Base-by-base conservation (phyloP, 75 land plant genomes). In the Larix kaempferi region DNA sequence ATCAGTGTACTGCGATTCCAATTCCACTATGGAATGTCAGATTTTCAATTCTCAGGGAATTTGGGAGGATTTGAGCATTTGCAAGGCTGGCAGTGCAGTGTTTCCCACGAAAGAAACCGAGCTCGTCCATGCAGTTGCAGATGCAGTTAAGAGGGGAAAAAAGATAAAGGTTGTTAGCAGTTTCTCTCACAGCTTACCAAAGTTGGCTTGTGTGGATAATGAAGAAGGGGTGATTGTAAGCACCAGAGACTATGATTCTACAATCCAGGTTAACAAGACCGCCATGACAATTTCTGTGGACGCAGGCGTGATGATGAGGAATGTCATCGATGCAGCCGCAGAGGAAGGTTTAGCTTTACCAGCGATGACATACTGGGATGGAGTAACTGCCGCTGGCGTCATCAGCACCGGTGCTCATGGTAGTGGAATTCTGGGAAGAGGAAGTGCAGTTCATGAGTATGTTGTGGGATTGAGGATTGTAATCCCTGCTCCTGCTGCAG, bases 361-460 rank as follows among this genome's bases (percentile, higher is more conserved):
- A 4, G 44, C 78, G 27, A 39, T 78, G 41, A 86, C 84, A 1
- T 87, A 84, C 80, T 87, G 86, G 89, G 77, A 55, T 17, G 86
- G 84, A 4, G 35, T 87, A 56, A 76, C 83, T 7, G 16, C 84
- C 14, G 83, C 78, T 25, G 89, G 89, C 15, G 5, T 82, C 74
- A 33, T 87, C 14, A 62, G 84, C 63, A 84, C 89, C 15, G 89
- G 89, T 15, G 77, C 84, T 66, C 89, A 87, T 64, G 87, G 87
- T 11, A 86, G 87, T 78, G 79, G 84, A 14, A 17, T 82, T 3
- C 59, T 75, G 17, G 87, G 87, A 22, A 82, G 64, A 56, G 87
- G 87, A 17, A 44, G 59, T 35, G 81, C 81, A 2, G 79, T 82
- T 35, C 81, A 86, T 55, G 87, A 86, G 79, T 79, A 86, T 49